Percentiles rank a stretch among this genome's conserved stretches.
phyloP scores from a whole-genome alignment of 2,329 filamentous ascomycete genomes.

The Botrytis byssoidea region DNA sequence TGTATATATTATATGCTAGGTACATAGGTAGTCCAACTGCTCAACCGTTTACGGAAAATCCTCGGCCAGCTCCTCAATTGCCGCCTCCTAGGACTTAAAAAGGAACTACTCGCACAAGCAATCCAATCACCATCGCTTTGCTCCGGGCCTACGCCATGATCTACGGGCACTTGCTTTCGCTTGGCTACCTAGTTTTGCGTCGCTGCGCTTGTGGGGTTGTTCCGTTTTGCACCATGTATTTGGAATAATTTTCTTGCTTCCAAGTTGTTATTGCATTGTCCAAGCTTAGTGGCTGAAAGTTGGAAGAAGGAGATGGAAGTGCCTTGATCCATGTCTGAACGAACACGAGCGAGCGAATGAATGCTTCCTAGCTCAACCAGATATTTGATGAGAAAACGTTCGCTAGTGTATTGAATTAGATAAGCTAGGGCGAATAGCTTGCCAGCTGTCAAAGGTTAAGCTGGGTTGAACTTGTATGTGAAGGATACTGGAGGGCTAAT shows the following conservation, averaged over 20 bases:
- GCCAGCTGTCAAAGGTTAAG: constrained; percentile 9
- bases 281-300: constrained; percentile 7
- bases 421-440: background rate
- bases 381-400: constrained; percentile 6
- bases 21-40: background rate
- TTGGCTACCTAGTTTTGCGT: background rate
- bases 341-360: background rate
- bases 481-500: background rate
- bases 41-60: constrained; percentile 3
- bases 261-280: background rate
- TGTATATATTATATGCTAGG: background rate
- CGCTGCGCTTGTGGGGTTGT: constrained; percentile 1
- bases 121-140: constrained; percentile 3
- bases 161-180: constrained; percentile 17
- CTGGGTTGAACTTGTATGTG: background rate
- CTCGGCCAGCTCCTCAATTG: constrained; percentile 2
- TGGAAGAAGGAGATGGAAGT: background rate
- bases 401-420: background rate
- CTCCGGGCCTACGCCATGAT: constrained; percentile 7
- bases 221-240: constrained; percentile 12
- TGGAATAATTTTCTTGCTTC: constrained; percentile 15
- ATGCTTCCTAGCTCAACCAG: background rate
- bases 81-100: background rate
- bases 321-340: constrained; percentile 8
- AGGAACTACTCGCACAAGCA: background rate